A percentile compares a stretch with the other conserved stretches of the same genome.
Evolutionary conservation across 495 filamentous ascomycete genomes (phyloP).

Genomic region (Daldinia concentrica): DNA sequence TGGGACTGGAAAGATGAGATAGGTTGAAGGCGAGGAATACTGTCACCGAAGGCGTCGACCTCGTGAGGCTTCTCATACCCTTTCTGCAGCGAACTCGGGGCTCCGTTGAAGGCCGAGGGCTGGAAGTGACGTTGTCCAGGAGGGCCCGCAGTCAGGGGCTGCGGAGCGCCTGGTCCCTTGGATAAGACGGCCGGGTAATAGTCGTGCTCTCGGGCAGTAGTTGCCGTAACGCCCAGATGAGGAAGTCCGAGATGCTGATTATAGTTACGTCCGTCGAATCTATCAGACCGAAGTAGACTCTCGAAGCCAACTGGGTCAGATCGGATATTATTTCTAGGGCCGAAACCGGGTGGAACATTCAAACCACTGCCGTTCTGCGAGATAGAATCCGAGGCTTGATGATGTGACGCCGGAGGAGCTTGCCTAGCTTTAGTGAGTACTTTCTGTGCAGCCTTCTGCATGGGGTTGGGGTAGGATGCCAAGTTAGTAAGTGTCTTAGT

Average conservation of each 20-base stretch:
- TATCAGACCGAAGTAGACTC: conserved; percentile 20
- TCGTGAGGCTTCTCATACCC: conserved; percentile 35
- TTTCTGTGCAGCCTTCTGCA: conserved; percentile 55
- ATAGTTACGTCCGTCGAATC: conserved; percentile 8
- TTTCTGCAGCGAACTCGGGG: conserved; percentile 22
- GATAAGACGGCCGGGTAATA: conserved; percentile 43
- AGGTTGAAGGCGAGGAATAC: conserved; percentile 13
- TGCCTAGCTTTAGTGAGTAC: conserved; percentile 50
- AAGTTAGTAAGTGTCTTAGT: conserved; percentile 55
- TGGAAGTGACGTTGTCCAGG: conserved; percentile 56
- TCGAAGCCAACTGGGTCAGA: conserved; percentile 6
- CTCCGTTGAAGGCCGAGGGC: conserved; percentile 43
- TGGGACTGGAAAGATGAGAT: conserved; percentile 2
- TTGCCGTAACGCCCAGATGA: conserved; percentile 9
- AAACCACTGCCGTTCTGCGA: conserved; percentile 4
- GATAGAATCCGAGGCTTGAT: conserved; percentile 14
- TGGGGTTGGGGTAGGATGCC: conserved; percentile 59
- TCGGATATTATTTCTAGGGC: background rate
- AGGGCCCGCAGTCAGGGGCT: conserved; percentile 58
- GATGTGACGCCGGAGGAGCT: background rate
- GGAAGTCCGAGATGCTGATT: conserved; percentile 10
- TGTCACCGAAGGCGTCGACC: conserved; percentile 34
- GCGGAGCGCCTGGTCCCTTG: conserved; percentile 50
- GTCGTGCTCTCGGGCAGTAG: conserved; percentile 3
- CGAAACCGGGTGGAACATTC: conserved; percentile 7